Evolutionary conservation across 192 early-diverging fungal species (phyloP), one percentile per base, ranked within the genome.

Genomic region (Backusella luteola): DNA sequence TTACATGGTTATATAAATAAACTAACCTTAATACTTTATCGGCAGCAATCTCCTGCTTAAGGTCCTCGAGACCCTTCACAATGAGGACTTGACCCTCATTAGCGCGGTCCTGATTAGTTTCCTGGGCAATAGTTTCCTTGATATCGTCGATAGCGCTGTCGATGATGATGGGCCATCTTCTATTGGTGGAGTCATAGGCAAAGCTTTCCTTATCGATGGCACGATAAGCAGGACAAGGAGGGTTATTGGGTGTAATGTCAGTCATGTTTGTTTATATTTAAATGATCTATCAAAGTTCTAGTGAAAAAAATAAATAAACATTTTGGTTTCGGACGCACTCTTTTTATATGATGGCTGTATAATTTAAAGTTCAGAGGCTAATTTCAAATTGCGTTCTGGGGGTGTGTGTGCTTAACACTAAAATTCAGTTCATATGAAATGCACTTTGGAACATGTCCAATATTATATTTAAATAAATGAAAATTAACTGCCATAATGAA

Each of bases 151-250:
- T 88, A 26, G 88, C 87, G 76, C 92, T 92, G 26, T 94, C 93
- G 34, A 97, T 81, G 67, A 96, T 97, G 52, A 93, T 89, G 4
- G 96, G 96, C 67, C 95, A 88, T 21, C 96, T 88, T 75, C 90
- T 86, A 67, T 87, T 86, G 66, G 93, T 85, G 39, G 94, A 95
- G 17, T 84, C 77, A 77, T 92, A 96, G 0, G 94, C 95, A 79
- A 97, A 97, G 41, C 89, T 87, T 44, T 79, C 84, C 66, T 86
- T 84, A 15, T 92, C 89, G 6, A 74, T 80, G 17, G 90, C 93
- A 21, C 89, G 79, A 35, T 90, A 86, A 23, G 93, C 89, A 59
- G 89, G 88, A 68, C 77, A 81, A 36, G 86, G 89, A 17, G 94
- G 93, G 72, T 88, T 81, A 39, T 79, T 80, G 19, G 82, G 82